A percentile compares a stretch with the other conserved stretches of the same genome.
These are phyloP conservation scores for Wickerhamomyces chaumierensis DNA, from an alignment of 805 yeast genomes.

Conservation along the genomic window DNA sequence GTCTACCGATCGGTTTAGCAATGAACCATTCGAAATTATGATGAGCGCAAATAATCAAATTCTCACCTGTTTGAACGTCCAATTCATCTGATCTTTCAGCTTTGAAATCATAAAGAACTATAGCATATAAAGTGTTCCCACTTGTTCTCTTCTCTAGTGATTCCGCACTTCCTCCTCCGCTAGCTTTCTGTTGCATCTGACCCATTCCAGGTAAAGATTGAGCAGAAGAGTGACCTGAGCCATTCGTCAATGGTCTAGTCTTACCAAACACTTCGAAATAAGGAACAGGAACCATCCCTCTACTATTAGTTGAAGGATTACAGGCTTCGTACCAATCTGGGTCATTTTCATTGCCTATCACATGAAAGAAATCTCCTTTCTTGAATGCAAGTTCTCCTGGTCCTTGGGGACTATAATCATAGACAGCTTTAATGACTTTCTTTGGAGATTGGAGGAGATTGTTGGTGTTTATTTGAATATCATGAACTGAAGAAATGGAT, in stretches of 20 bases:
- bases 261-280: slow-evolving; percentile 73
- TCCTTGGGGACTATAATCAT: slow-evolving; percentile 67
- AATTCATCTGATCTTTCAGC: slow-evolving; percentile 78
- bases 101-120: slow-evolving; percentile 73
- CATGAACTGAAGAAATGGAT: slow-evolving; percentile 15
- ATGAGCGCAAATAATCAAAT: slow-evolving; percentile 88
- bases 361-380: slow-evolving; percentile 85
- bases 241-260: slow-evolving; percentile 24
- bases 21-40: slow-evolving; percentile 96
- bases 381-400: slow-evolving; percentile 70
- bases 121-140: slow-evolving; percentile 55
- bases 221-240: slow-evolving; percentile 5
- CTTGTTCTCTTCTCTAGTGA: slow-evolving; percentile 8
- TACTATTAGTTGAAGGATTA: slow-evolving; percentile 66
- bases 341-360: slow-evolving; percentile 49
- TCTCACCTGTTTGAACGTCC: slow-evolving; percentile 76
- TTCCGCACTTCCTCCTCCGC: too few relatives aligned
- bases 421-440: slow-evolving; percentile 74
- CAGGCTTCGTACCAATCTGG: slow-evolving; percentile 75
- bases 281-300: slow-evolving; percentile 81
- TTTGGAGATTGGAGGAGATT: slow-evolving; percentile 44
- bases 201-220: too few relatives aligned
- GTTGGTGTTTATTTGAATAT: slow-evolving; percentile 12
- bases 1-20: slow-evolving; percentile 87
- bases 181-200: too few relatives aligned